Evolutionary conservation across 345 rosid species (phyloP).

Genomic region (Salix udensis): DNA sequence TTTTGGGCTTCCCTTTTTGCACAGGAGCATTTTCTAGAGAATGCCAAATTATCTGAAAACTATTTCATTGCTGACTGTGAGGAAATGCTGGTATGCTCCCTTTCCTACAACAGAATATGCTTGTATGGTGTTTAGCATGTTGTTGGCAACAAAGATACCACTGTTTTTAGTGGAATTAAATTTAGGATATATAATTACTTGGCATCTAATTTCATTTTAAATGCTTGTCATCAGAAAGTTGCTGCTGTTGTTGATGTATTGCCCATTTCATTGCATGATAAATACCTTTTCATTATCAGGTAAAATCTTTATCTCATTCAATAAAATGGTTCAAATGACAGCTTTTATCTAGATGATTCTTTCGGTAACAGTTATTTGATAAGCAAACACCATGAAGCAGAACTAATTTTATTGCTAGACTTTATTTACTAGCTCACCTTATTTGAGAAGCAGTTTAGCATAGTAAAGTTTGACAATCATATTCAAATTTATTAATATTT

Average conservation of each 20-base stretch:
- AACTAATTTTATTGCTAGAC: too few relatives aligned
- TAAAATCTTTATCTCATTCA: slow-evolving; percentile 24
- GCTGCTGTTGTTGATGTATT: slow-evolving; percentile 66
- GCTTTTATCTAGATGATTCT: not conserved
- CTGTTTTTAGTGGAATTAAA: not conserved
- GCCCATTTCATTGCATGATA: slow-evolving; percentile 71
- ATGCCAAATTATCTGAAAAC: slow-evolving; percentile 76
- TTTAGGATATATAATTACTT: not conserved
- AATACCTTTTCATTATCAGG: slow-evolving; percentile 86
- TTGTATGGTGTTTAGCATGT: not conserved
- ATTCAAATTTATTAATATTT: slow-evolving; percentile 14
- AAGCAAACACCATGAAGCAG: too few relatives aligned
- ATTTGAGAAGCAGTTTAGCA: not conserved
- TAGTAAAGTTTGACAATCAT: not conserved
- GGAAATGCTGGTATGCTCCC: slow-evolving; percentile 58
- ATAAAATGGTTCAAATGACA: not conserved
- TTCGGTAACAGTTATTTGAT: too few relatives aligned
- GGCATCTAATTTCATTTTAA: slow-evolving; percentile 1
- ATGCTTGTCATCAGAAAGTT: slow-evolving; percentile 52
- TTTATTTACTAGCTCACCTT: too few relatives aligned
- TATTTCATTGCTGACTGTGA: slow-evolving; percentile 81
- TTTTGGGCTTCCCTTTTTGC: slow-evolving; percentile 3
- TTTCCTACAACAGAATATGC: not conserved
- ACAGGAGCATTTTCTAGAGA: slow-evolving; percentile 80
- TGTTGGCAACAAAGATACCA: not conserved